Percentiles rank a stretch among this genome's conserved stretches.
These are phyloP conservation scores for Blastocrithidia nonstop DNA, from an alignment of 208 protist genomes.

Conservation along the genomic window DNA sequence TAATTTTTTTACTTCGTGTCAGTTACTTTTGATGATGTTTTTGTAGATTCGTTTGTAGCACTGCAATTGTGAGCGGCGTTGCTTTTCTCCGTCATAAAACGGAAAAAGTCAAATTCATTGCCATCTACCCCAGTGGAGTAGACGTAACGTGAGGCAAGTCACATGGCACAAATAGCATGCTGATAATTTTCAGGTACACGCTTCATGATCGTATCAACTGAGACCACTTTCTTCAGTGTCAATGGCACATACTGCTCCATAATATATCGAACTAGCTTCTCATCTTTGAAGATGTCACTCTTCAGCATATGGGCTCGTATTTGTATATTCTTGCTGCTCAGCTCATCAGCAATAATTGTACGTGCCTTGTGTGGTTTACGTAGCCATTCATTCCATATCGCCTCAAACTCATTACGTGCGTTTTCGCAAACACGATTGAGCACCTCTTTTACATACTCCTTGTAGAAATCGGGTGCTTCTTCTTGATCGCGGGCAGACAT, in stretches of 20 bases:
- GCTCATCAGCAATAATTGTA: conserved; percentile 64
- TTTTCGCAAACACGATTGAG: conserved; percentile 74
- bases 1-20: too few species aligned
- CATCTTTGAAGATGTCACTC: conserved; percentile 75
- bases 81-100: conserved; percentile 64
- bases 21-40: too few species aligned
- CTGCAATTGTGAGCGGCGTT: too few species aligned
- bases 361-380: conserved; percentile 30
- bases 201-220: conserved; percentile 71
- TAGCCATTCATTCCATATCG: conserved; percentile 73
- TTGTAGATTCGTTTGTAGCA: too few species aligned
- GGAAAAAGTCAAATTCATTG: conserved; percentile 86
- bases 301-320: conserved; percentile 63
- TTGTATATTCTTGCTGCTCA: conserved; percentile 84
- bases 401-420: conserved; percentile 82
- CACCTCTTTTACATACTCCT: conserved; percentile 84
- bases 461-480: conserved; percentile 81
- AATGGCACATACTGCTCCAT: conserved; percentile 59
- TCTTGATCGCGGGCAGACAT: conserved; percentile 66
- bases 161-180: conserved; percentile 87
- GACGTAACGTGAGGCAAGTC: conserved; percentile 86
- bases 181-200: conserved; percentile 87
- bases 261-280: conserved; percentile 54
- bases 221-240: conserved; percentile 61
- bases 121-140: conserved; percentile 72